Base-by-base conservation (phyloP, 1,284 basidiomycete species). In the Peniophora sp. region DNA sequence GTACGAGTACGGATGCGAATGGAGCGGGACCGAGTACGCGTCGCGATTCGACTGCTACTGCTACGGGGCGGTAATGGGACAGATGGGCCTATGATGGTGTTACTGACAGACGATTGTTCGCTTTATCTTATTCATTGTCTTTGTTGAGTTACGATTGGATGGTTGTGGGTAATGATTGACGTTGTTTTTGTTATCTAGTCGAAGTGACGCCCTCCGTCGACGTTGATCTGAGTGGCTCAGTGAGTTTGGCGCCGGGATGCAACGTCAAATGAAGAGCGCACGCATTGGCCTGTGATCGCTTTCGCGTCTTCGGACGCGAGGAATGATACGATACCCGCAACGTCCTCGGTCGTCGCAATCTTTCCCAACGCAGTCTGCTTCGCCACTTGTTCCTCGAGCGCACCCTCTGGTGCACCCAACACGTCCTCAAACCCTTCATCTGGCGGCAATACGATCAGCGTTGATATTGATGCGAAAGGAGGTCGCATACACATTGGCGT, bases 41-140 rank as follows among this genome's bases (percentile, higher is more conserved):
- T n/a, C 37, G 79, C 66, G 84, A 86, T 57, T 85, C 85, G 11
- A 72, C 74, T 27, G 79, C 80, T 49, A 84, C 75, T 20, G 64
- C 73, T 53, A 75, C 76, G 47, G 74, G 73, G 41, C 71, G 69
- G 52, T 75, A 60, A 72, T 23, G 34, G 32, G 8, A n/a, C 24
- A 18, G n/a, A 17, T 6, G 15, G 37, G 8, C 5, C 8, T 8
- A 41, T 20, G n/a, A n/a, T 41, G 15, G 37, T n/a, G 34, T n/a
- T n/a, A 15, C 37, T 41, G 18, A 8, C 37, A n/a, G 15, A 8
- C 34, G 34, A 8, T 8, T 41, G 37, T 41, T 41, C 37, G 37
- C 18, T n/a, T 41, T 41, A 41, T 41, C 18, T 41, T 41, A 41
- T 20, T 41, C 15, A 41, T 5, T 41, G 5, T 17, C 8, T 17